Evolutionary conservation across 306 rosid species (phyloP).

Genomic region (Prunus kanzakura): DNA sequence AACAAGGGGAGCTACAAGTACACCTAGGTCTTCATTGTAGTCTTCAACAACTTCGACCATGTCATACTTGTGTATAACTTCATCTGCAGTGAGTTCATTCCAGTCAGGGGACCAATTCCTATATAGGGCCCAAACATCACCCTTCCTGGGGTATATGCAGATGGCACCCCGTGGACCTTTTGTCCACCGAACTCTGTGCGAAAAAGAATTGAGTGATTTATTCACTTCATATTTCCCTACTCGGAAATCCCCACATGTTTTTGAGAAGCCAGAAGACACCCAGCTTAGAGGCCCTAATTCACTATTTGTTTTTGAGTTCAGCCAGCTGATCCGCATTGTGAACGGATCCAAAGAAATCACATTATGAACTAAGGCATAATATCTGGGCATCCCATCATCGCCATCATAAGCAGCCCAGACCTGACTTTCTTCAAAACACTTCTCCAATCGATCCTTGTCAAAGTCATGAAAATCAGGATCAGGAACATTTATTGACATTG

Average conservation of each 20-base stretch:
- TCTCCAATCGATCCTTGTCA: conserved; percentile 70
- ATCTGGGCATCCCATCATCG: conserved; percentile 89
- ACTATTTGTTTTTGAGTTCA: conserved; percentile 53
- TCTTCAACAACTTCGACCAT: conserved; percentile 84
- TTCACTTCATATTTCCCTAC: conserved; percentile 48
- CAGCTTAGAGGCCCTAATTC: conserved; percentile 61
- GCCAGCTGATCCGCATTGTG: conserved; percentile 67
- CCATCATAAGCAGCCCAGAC: conserved; percentile 81
- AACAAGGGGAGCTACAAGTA: conserved; percentile 63
- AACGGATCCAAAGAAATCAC: conserved; percentile 64
- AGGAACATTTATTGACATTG: conserved; percentile 58
- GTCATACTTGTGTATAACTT: conserved; percentile 64
- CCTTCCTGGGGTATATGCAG: conserved; percentile 68
- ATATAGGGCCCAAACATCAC: conserved; percentile 94
- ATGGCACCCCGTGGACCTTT: conserved; percentile 56
- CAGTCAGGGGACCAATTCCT: conserved; percentile 84
- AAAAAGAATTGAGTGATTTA: conserved; percentile 59
- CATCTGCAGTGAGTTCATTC: conserved; percentile 69
- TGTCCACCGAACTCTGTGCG: conserved; percentile 76
- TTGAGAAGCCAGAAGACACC: conserved; percentile 66
- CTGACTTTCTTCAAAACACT: conserved; percentile 59
- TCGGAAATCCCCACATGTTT: conserved; percentile 74
- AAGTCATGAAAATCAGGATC: conserved; percentile 88
- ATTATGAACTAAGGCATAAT: conserved; percentile 62
- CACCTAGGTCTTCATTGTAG: conserved; percentile 61